Percentiles rank a stretch among this genome's conserved stretches.
phyloP scores from a whole-genome alignment of 2,329 filamentous ascomycete species.

The Botryosphaeria dothidea region DNA sequence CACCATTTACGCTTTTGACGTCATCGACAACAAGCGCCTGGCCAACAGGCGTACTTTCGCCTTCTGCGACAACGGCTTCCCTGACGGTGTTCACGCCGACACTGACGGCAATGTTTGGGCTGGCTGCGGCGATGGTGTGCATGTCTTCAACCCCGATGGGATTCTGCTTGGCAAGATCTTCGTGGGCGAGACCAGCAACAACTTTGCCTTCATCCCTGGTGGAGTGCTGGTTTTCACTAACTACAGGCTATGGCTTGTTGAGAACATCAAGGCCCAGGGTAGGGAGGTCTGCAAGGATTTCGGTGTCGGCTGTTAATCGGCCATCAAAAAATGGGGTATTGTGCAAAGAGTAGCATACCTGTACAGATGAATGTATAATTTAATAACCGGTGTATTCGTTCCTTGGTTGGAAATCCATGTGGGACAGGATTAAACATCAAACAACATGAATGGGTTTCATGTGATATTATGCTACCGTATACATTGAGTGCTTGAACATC shows the following conservation, averaged over 20 bases:
- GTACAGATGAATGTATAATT: too few relatives aligned
- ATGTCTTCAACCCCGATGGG: slow-evolving; percentile 55
- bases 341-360: too few relatives aligned
- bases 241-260: slow-evolving; percentile 37
- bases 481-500: too few relatives aligned
- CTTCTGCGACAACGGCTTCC: slow-evolving; percentile 54
- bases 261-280: slow-evolving; percentile 34
- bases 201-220: slow-evolving; percentile 39
- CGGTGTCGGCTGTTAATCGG: slow-evolving; percentile 22
- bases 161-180: slow-evolving; percentile 60
- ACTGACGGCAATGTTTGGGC: slow-evolving; percentile 57
- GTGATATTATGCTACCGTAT: too few relatives aligned
- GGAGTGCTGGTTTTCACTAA: slow-evolving; percentile 37
- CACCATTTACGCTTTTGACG: slow-evolving; percentile 46
- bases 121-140: slow-evolving; percentile 56
- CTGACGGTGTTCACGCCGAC: slow-evolving; percentile 61
- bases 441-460: too few relatives aligned
- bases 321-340: too few relatives aligned
- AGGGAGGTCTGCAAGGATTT: slow-evolving; percentile 39
- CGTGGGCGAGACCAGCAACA: slow-evolving; percentile 43
- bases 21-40: slow-evolving; percentile 40
- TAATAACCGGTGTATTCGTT: too few relatives aligned
- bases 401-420: too few relatives aligned
- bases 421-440: too few relatives aligned
- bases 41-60: slow-evolving; percentile 53